Evolutionary conservation across 2,329 filamentous ascomycete genomes (phyloP).

Genomic region (Triangularia verruculosa): DNA sequence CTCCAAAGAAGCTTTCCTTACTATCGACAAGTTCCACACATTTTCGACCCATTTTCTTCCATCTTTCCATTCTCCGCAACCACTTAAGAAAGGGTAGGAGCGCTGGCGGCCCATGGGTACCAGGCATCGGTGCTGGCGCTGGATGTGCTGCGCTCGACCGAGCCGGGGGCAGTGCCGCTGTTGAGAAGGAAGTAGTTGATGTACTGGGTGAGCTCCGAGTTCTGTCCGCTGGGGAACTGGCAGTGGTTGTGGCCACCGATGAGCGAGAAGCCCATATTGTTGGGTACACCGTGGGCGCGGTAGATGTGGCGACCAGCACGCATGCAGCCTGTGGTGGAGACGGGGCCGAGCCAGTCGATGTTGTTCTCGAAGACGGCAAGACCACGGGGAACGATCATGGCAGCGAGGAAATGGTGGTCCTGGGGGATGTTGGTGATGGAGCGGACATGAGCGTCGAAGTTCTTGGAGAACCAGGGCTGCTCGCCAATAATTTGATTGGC

Average conservation of each 20-base stretch:
- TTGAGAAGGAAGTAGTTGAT: slow-evolving; percentile 54
- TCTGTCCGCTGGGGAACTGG: slow-evolving; percentile 51
- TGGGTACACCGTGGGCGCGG: slow-evolving; percentile 49
- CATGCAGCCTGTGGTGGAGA: slow-evolving; percentile 57
- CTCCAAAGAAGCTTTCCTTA: neutral
- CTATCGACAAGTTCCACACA: neutral
- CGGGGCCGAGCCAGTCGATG: slow-evolving; percentile 57
- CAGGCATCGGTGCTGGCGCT: slow-evolving; percentile 39
- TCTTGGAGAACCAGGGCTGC: slow-evolving; percentile 61
- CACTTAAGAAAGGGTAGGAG: slow-evolving; percentile 36
- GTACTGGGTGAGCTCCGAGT: slow-evolving; percentile 50
- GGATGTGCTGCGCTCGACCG: slow-evolving; percentile 39
- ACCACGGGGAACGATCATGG: slow-evolving; percentile 53
- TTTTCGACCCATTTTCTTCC: neutral
- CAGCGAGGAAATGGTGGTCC: slow-evolving; percentile 58
- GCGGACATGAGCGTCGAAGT: slow-evolving; percentile 51
- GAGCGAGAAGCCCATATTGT: slow-evolving; percentile 57
- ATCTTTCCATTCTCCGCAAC: neutral
- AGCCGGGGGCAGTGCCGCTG: slow-evolving; percentile 33
- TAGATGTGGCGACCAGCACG: slow-evolving; percentile 53
- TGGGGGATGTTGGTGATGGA: slow-evolving; percentile 47
- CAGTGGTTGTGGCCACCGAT: slow-evolving; percentile 55
- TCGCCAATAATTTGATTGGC: slow-evolving; percentile 56
- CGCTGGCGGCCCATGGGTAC: slow-evolving; percentile 38
- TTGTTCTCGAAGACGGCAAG: slow-evolving; percentile 57